Evolutionary conservation across 2,329 filamentous ascomycete genomes (phyloP).

Genomic region (Fusarium gaditjirri): DNA sequence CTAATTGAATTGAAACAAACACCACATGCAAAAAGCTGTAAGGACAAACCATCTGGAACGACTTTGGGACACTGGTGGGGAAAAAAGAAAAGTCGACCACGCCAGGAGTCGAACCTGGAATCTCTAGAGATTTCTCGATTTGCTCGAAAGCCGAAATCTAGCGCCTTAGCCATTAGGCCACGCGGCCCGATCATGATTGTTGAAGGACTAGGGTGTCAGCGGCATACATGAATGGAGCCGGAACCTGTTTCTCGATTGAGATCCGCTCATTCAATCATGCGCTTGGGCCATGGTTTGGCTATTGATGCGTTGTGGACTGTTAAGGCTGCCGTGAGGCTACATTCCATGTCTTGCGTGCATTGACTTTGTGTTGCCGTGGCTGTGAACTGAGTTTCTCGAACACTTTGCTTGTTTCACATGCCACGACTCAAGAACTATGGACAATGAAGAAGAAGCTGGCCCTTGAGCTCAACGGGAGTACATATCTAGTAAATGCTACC

Average conservation of each 20-base stretch:
- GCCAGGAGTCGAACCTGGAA: slow-evolving; percentile 27
- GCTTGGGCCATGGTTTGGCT: neutral
- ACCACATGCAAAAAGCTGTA: too few relatives aligned
- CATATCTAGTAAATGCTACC: too few relatives aligned
- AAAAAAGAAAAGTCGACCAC: slow-evolving; percentile 26
- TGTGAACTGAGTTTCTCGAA: neutral
- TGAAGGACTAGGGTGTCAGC: neutral
- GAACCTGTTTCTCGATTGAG: rapidly evolving
- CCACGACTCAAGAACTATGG: rapidly evolving
- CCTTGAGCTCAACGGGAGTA: rapidly evolving
- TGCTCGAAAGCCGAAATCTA: slow-evolving; percentile 18
- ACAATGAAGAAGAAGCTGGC: rapidly evolving
- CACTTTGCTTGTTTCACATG: neutral
- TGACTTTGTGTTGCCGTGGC: neutral
- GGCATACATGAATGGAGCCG: rapidly evolving
- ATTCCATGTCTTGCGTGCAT: too few relatives aligned
- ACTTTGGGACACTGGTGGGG: too few relatives aligned
- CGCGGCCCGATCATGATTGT: slow-evolving; percentile 11
- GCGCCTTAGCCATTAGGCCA: slow-evolving; percentile 32
- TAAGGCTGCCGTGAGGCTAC: neutral
- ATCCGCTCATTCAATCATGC: neutral
- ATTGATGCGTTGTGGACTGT: neutral
- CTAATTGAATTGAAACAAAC: neutral
- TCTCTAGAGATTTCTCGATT: slow-evolving; percentile 19
- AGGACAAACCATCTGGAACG: too few relatives aligned